Base-by-base conservation (phyloP, 2,329 filamentous ascomycete genomes). In the Penicillium rolfsii region DNA sequence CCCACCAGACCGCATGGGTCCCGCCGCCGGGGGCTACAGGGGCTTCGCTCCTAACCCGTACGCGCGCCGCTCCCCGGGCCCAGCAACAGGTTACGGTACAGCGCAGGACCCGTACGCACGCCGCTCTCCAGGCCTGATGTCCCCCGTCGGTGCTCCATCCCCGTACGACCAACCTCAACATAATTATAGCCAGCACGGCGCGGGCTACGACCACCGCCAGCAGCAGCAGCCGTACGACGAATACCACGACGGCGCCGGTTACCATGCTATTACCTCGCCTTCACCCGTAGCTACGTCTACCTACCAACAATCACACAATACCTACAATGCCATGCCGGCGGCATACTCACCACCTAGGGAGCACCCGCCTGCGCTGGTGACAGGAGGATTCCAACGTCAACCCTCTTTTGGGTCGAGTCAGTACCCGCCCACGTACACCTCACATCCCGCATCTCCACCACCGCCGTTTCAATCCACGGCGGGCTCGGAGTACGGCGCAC, bases 381-480 rank as follows among this genome's bases (percentile, higher is more conserved):
- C 57, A 30, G 57, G 30, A 28, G 67, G 63, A n/a, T 68, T 71
- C 55, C 64, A 65, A 30, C 69, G 70, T 50, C 70, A 71, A 43
- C 67, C 69, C 9, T 71, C 70, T 1, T 65, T 70, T 40, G 69
- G 65, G 19, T 64, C 58, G 50, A 66, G 50, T 62, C 70, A 68
- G 60, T 71, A 62, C 64, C 68, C 63, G 8, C 66, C 69, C 22
- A 61, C 66, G 16, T 70, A 69, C 30, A 63, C 64, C 2, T 63
- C 64, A 11, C 69, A 67, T 43, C 63, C 71, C 46, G 62, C 68
- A 19, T 71, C 73, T 2, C 70, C 73, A 4, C 72, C 73, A n/a
- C 73, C 73, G n/a, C 65, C 71, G 14, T 74, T 73, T 60, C 64
- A 67, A 6, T 57, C 69, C 24, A 41, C 60, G 9, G 56, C 63